These are phyloP conservation scores for Phaeotremella skinneri DNA, from an alignment of 768 basidiomycete genomes.

Conservation along the genomic window DNA sequence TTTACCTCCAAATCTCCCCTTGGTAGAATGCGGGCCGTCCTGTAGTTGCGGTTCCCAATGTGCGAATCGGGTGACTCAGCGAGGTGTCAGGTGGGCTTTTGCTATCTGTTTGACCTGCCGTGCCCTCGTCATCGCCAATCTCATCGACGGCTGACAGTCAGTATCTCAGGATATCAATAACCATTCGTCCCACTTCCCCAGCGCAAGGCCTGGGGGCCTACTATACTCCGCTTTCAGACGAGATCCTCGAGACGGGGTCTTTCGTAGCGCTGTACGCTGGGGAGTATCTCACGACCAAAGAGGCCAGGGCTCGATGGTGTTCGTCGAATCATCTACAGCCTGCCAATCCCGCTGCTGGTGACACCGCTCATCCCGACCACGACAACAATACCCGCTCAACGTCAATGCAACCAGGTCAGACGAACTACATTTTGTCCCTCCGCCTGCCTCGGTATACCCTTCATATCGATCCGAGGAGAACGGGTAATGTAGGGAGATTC, in stretches of 20 bases:
- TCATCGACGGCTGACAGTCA: background rate
- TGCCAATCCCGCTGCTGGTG: background rate
- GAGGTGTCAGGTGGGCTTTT: constrained; percentile 39
- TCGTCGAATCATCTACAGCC: background rate
- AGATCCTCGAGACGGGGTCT: constrained; percentile 23
- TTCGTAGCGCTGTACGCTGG: constrained; percentile 51
- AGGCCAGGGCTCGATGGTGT: constrained; percentile 38
- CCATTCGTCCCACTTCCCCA: constrained; percentile 8
- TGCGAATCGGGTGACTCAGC: constrained; percentile 40
- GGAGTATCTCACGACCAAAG: constrained; percentile 39
- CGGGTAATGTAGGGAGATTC: constrained; percentile 48
- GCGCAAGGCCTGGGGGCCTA: constrained; percentile 43
- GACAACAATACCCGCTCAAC: too few relatives aligned
- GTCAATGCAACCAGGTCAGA: constrained; percentile 23
- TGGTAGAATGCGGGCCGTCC: constrained; percentile 47
- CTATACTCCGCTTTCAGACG: constrained; percentile 2
- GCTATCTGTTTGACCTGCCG: too few relatives aligned
- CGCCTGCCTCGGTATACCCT: constrained; percentile 27
- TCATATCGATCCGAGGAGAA: constrained; percentile 45
- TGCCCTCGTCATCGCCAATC: background rate
- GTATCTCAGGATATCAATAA: constrained; percentile 13
- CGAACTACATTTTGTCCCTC: constrained; percentile 47
- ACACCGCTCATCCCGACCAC: too few relatives aligned
- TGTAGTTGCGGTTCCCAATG: constrained; percentile 41
- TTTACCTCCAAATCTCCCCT: constrained; percentile 41